Evolutionary conservation across 2,329 filamentous ascomycete species (phyloP).

Genomic region (Colletotrichum incanum): DNA sequence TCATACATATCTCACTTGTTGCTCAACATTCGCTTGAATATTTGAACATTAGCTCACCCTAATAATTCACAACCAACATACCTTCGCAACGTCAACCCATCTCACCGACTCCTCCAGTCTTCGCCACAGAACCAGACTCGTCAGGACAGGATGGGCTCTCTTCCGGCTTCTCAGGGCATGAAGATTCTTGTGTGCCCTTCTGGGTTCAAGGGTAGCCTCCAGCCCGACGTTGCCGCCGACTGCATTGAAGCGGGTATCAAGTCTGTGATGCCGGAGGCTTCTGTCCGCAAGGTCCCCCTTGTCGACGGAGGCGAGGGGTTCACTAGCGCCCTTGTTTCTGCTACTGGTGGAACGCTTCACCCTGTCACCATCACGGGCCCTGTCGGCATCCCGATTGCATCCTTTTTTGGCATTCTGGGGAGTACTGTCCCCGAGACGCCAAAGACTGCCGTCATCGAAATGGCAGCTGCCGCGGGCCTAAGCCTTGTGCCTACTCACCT

Average conservation of each 20-base stretch:
- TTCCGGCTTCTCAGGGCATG: slow-evolving; percentile 46
- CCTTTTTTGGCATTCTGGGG: slow-evolving; percentile 63
- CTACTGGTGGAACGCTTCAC: slow-evolving; percentile 58
- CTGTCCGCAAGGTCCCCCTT: slow-evolving; percentile 64
- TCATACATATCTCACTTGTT: slow-evolving; percentile 10
- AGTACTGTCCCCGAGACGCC: slow-evolving; percentile 39
- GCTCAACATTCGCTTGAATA: slow-evolving; percentile 17
- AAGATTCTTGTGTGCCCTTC: slow-evolving; percentile 65
- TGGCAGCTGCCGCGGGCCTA: slow-evolving; percentile 68
- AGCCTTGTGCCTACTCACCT: slow-evolving; percentile 61
- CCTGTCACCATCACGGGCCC: slow-evolving; percentile 60
- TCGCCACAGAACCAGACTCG: neutral
- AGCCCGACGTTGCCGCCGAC: slow-evolving; percentile 63
- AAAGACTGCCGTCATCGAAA: slow-evolving; percentile 65
- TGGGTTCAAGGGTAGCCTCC: slow-evolving; percentile 69
- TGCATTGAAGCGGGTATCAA: slow-evolving; percentile 66
- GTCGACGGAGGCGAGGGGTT: slow-evolving; percentile 70
- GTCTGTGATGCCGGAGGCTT: slow-evolving; percentile 59
- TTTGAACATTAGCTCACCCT: neutral
- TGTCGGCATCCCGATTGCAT: slow-evolving; percentile 57
- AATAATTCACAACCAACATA: slow-evolving; percentile 11
- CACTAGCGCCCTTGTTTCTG: slow-evolving; percentile 60
- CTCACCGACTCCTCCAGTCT: neutral
- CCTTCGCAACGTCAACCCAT: neutral
- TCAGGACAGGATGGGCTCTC: slow-evolving; percentile 25